Evolutionary conservation across 805 yeast species (phyloP).

Genomic region (Deakozyma indianensis): DNA sequence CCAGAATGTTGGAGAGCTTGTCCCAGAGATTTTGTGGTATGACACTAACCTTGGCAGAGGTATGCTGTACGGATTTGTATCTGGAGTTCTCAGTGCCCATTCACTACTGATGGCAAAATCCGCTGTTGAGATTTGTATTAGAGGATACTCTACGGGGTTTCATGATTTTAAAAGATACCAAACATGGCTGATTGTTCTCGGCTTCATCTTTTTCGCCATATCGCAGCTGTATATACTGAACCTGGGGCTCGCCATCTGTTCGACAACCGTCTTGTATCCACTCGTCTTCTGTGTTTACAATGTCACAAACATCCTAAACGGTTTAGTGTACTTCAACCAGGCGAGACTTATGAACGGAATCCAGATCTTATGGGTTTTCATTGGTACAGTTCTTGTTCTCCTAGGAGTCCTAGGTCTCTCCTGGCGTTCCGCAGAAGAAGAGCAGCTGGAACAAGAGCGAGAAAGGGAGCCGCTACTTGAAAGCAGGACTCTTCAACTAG

Average conservation of each 20-base stretch:
- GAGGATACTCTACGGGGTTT: slow-evolving; percentile 24
- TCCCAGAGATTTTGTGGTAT: slow-evolving; percentile 6
- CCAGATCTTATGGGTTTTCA: slow-evolving; percentile 30
- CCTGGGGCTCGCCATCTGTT: slow-evolving; percentile 51
- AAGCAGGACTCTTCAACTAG: background rate
- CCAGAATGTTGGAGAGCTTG: background rate
- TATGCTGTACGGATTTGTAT: slow-evolving; percentile 44
- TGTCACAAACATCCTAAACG: slow-evolving; percentile 51
- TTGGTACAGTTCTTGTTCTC: slow-evolving; percentile 30
- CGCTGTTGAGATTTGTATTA: slow-evolving; percentile 50
- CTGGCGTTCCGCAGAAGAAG: slow-evolving; percentile 25
- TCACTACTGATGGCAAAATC: slow-evolving; percentile 78
- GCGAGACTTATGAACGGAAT: slow-evolving; percentile 24
- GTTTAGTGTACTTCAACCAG: slow-evolving; percentile 44
- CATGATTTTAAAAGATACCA: slow-evolving; percentile 26
- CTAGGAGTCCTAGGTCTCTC: slow-evolving; percentile 56
- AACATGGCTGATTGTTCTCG: slow-evolving; percentile 36
- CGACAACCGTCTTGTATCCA: slow-evolving; percentile 73
- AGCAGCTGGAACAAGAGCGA: background rate
- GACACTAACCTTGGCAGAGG: slow-evolving; percentile 33
- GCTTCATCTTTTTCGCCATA: slow-evolving; percentile 50
- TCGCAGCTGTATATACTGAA: slow-evolving; percentile 62
- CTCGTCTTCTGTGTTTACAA: slow-evolving; percentile 75
- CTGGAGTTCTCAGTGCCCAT: slow-evolving; percentile 76
- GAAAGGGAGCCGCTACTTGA: background rate